Conservation (phyloP, 306 rosid species). For the Luffa acutangula region DNA sequence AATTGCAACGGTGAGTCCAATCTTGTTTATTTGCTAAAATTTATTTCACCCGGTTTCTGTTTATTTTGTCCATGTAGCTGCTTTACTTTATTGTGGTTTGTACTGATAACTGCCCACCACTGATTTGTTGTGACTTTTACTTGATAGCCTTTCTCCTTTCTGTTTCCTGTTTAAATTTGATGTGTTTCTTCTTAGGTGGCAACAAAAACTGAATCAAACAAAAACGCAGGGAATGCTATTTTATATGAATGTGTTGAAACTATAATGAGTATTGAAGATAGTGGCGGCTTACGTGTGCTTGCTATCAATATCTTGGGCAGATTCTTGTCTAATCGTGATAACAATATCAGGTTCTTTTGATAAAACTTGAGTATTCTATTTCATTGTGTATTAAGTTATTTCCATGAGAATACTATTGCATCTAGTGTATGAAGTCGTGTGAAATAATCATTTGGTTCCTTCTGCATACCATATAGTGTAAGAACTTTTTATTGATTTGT, state of each 20-base stretch:
- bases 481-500: not conserved
- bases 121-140: conserved; percentile 7
- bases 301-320: conserved; percentile 95
- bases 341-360: conserved; percentile 76
- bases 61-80: not conserved
- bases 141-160: conserved; percentile 6
- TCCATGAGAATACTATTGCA: conserved; percentile 1
- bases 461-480: not conserved
- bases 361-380: not conserved
- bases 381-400: not conserved
- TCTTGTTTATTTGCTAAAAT: not conserved
- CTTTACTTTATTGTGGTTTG: not conserved
- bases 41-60: not conserved
- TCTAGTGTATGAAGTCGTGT: not conserved
- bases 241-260: conserved; percentile 94
- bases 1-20: not conserved
- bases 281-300: conserved; percentile 92
- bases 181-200: conserved; percentile 62
- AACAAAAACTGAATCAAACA: conserved; percentile 92
- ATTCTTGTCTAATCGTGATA: conserved; percentile 94
- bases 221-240: conserved; percentile 96
- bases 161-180: conserved; percentile 10
- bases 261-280: conserved; percentile 95
- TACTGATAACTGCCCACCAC: not conserved
- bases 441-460: not conserved